These are phyloP conservation scores for Lizonia empirigonia DNA, from an alignment of 2,329 filamentous ascomycete genomes.

Conservation along the genomic window DNA sequence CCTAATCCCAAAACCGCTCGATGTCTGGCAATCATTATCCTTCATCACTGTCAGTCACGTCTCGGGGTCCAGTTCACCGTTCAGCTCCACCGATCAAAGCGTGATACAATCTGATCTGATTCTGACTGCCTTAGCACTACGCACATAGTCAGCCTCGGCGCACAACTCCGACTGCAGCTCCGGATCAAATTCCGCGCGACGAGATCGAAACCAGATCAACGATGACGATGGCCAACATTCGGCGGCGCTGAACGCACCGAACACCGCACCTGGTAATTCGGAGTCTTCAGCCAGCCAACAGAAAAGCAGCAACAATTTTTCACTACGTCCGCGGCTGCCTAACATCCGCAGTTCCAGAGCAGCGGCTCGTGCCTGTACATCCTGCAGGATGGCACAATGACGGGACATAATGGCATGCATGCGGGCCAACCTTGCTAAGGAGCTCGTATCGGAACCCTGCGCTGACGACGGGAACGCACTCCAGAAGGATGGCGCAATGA, in stretches of 20 bases:
- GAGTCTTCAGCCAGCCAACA: neutral
- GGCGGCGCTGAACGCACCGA: no score
- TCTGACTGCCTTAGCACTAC: slow-evolving; percentile 4
- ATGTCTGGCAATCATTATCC: neutral
- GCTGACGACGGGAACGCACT: neutral
- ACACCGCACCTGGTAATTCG: neutral
- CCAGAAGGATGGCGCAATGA: neutral
- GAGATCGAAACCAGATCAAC: neutral
- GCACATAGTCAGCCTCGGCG: slow-evolving; percentile 14
- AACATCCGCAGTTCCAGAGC: slow-evolving; percentile 1
- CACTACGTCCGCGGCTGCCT: neutral
- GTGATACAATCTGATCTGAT: slow-evolving; percentile 27
- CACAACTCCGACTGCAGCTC: slow-evolving; percentile 3
- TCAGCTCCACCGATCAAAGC: slow-evolving; percentile 24
- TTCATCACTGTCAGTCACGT: neutral
- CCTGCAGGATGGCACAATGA: slow-evolving; percentile 2
- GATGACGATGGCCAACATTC: neutral
- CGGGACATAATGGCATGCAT: neutral
- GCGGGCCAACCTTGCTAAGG: neutral
- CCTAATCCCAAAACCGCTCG: neutral
- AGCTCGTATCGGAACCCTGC: neutral
- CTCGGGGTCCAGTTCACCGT: slow-evolving; percentile 17
- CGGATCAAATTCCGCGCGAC: neutral
- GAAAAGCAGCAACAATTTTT: neutral
- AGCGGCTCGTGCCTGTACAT: slow-evolving; percentile 10